phyloP scores from a whole-genome alignment of 2,329 filamentous ascomycete species.

The Neoarthrinium moseri region DNA sequence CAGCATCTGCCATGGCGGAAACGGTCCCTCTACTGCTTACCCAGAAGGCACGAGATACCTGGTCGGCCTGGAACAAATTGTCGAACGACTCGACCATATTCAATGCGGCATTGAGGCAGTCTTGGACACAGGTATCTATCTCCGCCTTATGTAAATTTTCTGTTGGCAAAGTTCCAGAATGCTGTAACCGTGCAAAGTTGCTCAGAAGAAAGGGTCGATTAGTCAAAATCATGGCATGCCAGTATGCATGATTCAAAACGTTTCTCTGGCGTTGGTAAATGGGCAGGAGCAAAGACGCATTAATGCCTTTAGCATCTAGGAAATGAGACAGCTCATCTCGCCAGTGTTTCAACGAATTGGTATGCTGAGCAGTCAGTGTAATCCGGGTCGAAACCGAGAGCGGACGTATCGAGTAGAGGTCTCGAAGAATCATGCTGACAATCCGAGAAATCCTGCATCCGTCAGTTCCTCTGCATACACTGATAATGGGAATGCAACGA shows the following conservation, averaged over 20 bases:
- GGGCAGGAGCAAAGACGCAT: slow-evolving; percentile 41
- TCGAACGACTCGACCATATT: slow-evolving; percentile 36
- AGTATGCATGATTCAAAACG: slow-evolving; percentile 32
- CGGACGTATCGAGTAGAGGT: slow-evolving; percentile 38
- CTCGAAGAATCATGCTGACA: slow-evolving; percentile 39
- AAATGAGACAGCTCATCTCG: slow-evolving; percentile 41
- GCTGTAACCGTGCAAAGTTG: slow-evolving; percentile 21
- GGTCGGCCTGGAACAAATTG: slow-evolving; percentile 30
- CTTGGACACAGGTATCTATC: slow-evolving; percentile 19
- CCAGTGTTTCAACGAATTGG: slow-evolving; percentile 41
- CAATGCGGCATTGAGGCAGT: slow-evolving; percentile 38
- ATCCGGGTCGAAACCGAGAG: slow-evolving; percentile 17
- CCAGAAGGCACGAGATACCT: slow-evolving; percentile 40
- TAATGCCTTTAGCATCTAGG: slow-evolving; percentile 38
- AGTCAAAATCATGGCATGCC: slow-evolving; percentile 30
- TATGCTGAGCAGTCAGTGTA: slow-evolving; percentile 38
- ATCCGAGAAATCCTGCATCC: slow-evolving; percentile 34
- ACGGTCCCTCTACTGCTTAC: slow-evolving; percentile 24
- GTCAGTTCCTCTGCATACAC: not conserved
- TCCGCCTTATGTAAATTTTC: slow-evolving; percentile 10
- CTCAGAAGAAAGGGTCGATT: slow-evolving; percentile 30
- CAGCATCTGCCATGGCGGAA: too few relatives aligned
- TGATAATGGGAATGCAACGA: not conserved
- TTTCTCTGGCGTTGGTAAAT: slow-evolving; percentile 44
- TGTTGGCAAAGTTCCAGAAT: slow-evolving; percentile 13